Base-by-base conservation (phyloP, 495 filamentous ascomycete species). In the Neurospora sp. region DNA sequence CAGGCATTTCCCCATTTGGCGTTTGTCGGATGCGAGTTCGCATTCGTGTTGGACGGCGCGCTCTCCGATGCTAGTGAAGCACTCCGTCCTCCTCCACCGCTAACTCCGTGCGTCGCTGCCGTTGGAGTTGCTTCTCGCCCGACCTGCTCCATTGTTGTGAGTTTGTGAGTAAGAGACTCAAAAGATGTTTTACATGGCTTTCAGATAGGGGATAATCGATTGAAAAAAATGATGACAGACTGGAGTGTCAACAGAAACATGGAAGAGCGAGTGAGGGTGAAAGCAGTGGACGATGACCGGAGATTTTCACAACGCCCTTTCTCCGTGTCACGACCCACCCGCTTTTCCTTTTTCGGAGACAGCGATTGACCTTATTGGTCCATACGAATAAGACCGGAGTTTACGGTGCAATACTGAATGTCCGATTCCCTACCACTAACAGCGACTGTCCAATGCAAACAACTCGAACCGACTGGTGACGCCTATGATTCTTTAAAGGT, bases 1-100 rank as follows among this genome's bases (percentile, higher is more conserved):
- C 70, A 71, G 8, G 70, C 70, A 41, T 41, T 71, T 35, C 70
- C 70, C 70, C 70, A 71, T 69, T 47, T 39, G 53, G 53, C 53
- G 53, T 65, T 65, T 65, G 53, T 35, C 27, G 53, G 53, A 37
- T 65, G 22, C 53, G 27, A 35, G 53, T 35, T 61, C 53, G 53
- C 53, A 61, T 61, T 35, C 14, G 53, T 8, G 53, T 65, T 35
- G 14, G 53, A 65, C 14, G 53, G 53, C 53, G 53, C 53, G 53
- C 53, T 1, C 12, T 61, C 53, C 6, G 53, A 31, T 35, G 22
- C 53, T 16, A 61, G 6, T 61, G 53, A 65, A 37, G 2, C 22
- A 14, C 53, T 65, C 14, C 53, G 53, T 65, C 53, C 27, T 35
- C 53, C 27, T 61, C 53, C 53, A 31, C 27, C 53, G 53, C 53